Base-by-base conservation (phyloP, 306 rosid genomes). In the Prunus kanzakura region DNA sequence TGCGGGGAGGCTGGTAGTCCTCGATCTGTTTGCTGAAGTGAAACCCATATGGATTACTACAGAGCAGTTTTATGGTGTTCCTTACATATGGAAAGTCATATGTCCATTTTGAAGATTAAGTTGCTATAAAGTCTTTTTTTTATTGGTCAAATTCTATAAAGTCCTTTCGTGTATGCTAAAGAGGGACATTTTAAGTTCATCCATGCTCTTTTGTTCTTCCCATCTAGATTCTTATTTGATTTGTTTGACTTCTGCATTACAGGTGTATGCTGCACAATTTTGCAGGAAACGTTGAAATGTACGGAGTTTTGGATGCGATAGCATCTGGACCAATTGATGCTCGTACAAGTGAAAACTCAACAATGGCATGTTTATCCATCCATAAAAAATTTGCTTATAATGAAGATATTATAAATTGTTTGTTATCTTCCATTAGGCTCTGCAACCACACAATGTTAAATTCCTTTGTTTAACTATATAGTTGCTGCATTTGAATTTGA, bases 251-350 rank as follows among this genome's bases (percentile, higher is more conserved):
- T 79, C 64, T 83, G 71, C 71, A 75, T 32, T 75, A 56, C 97
- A 93, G 96, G 98, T 91, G 98, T 76, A 93, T 93, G 98, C 89
- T 93, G 80, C 98, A 93, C 88, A 93, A 93, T 76, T 91, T 93
- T 79, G 97, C 98, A 35, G 98, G 96, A 84, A 91, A 93, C 18
- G 51, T 87, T 71, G 96, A 91, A 87, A 93, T 93, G 98, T 91
- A 91, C 68, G 98, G 97, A 49, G 69, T 88, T 79, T 81, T 93
- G 77, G 96, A 91, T 69, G 82, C 93, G 4, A 76, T 93, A 82
- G 92, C 91, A 72, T 88, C 97, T 70, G 97, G 98, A 69, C 98
- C 97, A 71, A 75, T 93, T 79, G 92, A 91, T 55, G 98, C 97
- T 68, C 86, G 87, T 38, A 79, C 64, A 76, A 93, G 98, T 82